Conservation (phyloP, 2,329 filamentous ascomycete genomes). For the Botryotinia convoluta region DNA sequence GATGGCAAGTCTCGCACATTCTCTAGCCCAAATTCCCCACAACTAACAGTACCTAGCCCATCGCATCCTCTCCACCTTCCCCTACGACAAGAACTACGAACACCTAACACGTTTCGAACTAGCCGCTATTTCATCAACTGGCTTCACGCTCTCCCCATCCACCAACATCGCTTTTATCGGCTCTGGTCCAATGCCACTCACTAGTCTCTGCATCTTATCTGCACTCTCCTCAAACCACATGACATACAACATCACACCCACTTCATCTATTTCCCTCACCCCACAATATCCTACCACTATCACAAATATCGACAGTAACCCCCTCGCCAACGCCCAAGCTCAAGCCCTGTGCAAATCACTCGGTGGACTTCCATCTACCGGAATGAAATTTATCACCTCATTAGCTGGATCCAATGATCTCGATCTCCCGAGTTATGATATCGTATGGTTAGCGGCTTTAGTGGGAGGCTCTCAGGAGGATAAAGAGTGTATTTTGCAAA, state of each 20-base stretch:
- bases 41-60: conserved; percentile 33
- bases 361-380: conserved; percentile 30
- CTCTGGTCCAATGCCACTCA: conserved; percentile 50
- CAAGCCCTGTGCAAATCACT: conserved; percentile 37
- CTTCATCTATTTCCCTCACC: neutral
- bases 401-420: conserved; percentile 35
- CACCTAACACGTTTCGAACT: conserved; percentile 49
- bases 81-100: conserved; percentile 50
- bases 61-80: conserved; percentile 39
- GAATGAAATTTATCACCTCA: conserved; percentile 43
- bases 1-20: conserved; percentile 24
- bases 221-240: conserved; percentile 34
- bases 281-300: neutral
- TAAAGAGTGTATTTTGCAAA: conserved; percentile 44
- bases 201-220: conserved; percentile 45
- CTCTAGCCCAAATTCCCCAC: neutral
- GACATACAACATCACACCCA: neutral
- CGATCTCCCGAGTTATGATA: conserved; percentile 41
- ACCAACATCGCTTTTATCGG: conserved; percentile 48
- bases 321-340: conserved; percentile 40
- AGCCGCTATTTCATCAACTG: conserved; percentile 41
- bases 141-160: conserved; percentile 34
- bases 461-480: conserved; percentile 45
- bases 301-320: conserved; percentile 44
- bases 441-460: conserved; percentile 50